Evolutionary conservation across 129 eudicot genomes (phyloP).

Genomic region (Centrapalus pauciflorus): DNA sequence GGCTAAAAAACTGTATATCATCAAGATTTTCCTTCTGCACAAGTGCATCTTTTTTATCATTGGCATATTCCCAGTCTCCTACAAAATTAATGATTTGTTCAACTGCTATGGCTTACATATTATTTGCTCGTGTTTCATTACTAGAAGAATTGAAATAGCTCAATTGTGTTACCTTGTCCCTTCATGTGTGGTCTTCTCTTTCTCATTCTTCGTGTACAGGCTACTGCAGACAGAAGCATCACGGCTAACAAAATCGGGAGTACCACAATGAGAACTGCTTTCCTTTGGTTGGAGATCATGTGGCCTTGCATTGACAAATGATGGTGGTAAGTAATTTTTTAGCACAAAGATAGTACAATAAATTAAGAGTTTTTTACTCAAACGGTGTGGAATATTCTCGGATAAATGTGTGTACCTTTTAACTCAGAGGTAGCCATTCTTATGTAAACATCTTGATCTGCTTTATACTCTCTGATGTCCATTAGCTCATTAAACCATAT

Average conservation of each 20-base stretch:
- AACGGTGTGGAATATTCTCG: background rate
- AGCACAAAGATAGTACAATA: background rate
- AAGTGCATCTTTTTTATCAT: background rate
- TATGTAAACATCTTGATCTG: conserved; percentile 14
- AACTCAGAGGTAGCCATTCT: conserved; percentile 20
- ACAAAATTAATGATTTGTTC: background rate
- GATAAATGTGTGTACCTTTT: conserved; percentile 8
- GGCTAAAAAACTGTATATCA: background rate
- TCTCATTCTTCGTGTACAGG: background rate
- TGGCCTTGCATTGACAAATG: background rate
- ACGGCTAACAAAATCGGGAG: background rate
- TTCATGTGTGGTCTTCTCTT: background rate
- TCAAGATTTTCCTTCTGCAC: conserved; percentile 9
- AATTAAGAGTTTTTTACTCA: background rate
- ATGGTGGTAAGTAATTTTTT: background rate
- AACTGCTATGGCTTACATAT: background rate
- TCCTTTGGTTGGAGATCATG: background rate
- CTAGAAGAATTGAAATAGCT: background rate
- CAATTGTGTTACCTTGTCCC: conserved; percentile 12
- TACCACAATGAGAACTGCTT: background rate
- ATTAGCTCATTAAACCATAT: conserved; percentile 15
- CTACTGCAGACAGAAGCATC: background rate
- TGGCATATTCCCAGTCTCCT: background rate
- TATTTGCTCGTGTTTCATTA: background rate
- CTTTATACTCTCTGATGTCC: conserved; percentile 12